A percentile compares a stretch with the other conserved stretches of the same genome.
Evolutionary conservation across 495 filamentous ascomycete species (phyloP).

Genomic region (Podospora bellae-mahoneyi): DNA sequence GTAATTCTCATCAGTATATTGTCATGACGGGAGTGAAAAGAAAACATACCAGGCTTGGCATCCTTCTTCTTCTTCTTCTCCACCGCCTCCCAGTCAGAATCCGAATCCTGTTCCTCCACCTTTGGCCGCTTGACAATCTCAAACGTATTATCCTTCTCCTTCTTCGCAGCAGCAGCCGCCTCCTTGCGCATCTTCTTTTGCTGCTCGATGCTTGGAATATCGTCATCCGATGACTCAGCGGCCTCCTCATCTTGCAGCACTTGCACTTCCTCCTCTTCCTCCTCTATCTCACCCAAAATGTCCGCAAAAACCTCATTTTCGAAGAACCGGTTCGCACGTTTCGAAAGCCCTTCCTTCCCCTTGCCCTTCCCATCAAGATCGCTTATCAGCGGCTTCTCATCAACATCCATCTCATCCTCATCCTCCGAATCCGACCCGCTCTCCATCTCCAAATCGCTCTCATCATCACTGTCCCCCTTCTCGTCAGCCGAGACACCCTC

Average conservation of each 20-base stretch:
- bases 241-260: conserved; percentile 13
- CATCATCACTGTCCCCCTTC: conserved; percentile 55
- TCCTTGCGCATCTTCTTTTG: conserved; percentile 21
- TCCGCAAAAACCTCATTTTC: conserved; percentile 91
- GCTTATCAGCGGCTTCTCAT: conserved; percentile 44
- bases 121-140: conserved; percentile 50
- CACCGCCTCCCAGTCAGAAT: conserved; percentile 59
- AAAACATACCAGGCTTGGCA: conserved; percentile 61
- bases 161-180: conserved; percentile 15
- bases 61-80: conserved; percentile 63
- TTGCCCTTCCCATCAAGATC: conserved; percentile 49
- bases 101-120: conserved; percentile 22
- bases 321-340: conserved; percentile 83
- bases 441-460: conserved; percentile 45
- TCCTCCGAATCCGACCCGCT: conserved; percentile 52
- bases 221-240: conserved; percentile 20
- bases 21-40: conserved; percentile 9
- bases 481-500: conserved; percentile 78
- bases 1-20: conserved; percentile 32
- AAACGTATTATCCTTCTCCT: conserved; percentile 35
- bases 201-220: conserved; percentile 13
- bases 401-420: conserved; percentile 44
- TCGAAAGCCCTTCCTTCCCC: conserved; percentile 61
- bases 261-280: conserved; percentile 40
- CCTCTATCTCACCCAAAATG: conserved; percentile 44